Evolutionary conservation across 805 yeast genomes (phyloP), one percentile per base, ranked within the genome.

Genomic region (Candida insectalens): DNA sequence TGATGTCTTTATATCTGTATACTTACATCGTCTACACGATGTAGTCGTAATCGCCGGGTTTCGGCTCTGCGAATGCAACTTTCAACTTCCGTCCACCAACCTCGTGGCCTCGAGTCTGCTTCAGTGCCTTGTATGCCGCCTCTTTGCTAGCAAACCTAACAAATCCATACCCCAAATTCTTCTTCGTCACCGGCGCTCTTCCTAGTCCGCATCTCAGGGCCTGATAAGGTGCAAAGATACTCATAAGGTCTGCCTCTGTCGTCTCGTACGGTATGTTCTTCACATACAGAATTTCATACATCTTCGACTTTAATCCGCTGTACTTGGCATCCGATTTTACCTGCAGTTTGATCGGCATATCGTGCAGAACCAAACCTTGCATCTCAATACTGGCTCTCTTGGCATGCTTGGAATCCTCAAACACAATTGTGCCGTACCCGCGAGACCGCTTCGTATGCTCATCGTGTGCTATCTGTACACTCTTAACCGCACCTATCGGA

Each of bases 141-240:
- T 57, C 66, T 4, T 41, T 38, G 6, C 50, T 45, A 10, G 63
- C 67, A 46, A 74, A 78, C 43, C 80, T 77, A 21, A 78, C 60
- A 43, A 74, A 78, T 2, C 83, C 84, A 47, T 71, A 74, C 2
- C 83, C 83, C 10, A 53, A 33, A 16, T 55, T 48, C 30, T 44
- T 37, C 12, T 41, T 33, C 2, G 53, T 45, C n/a, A 50, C 42
- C 4, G 58, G 57, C 0, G 57, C 50, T 26, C 49, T 39, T 10
- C 46, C 45, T 12, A 55, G 34, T 14, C 53, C 51, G 30, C 57
- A 45, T 22, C 57, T 31, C n/a, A 51, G 22, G 1, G 54, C 57
- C 20, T 49, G 50, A 19, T 41, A 39, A 1, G 50, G 51, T 6
- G 47, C 50, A 25, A 54, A 44, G 5, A 45, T 13, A 6, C 38